Base-by-base conservation (phyloP, 2,329 filamentous ascomycete genomes). In the Clathrospora elynae region DNA sequence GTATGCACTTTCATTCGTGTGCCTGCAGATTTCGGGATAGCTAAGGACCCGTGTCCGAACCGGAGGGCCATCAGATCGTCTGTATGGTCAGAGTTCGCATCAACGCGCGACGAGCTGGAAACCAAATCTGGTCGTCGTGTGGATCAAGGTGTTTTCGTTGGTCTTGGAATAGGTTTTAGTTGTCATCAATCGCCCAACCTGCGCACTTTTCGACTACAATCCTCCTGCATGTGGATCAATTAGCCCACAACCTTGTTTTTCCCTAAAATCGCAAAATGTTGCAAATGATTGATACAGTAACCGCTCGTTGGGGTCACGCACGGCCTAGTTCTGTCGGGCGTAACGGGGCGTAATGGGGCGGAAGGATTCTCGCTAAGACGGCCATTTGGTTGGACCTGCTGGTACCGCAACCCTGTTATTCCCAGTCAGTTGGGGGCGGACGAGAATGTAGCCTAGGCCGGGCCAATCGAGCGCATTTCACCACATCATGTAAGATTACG, bases 401-500 rank as follows among this genome's bases (percentile, higher is more conserved):
- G 20, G 36, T 39, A 25, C 39, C 35, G 32, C 41, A 49, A 47
- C 50, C 47, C 47, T 41, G 42, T 31, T 32, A 18, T 26, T 28
- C 28, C 33, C 36, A 45, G 24, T 24, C 35, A 28, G 33, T 42
- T 54, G 48, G 53, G 53, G 53, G 42, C 42, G 33, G 38, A 43
- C 26, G 22, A 24, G 28, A 33, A 26, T 31, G 30, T 36, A 38
- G 14, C 44, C 39, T 28, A 11, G 16, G 22, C 19, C 35, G 31
- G 40, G 36, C 51, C 46, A 52, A 51, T 49, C 10, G 36, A 35
- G 38, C 39, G 33, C 37, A 40, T 51, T 46, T 35, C 51, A 45
- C 44, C 42, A 49, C 37, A 55, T 59, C 32, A 54, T 43, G 55
- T 61, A 43, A 61, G 57, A 57, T 49, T 55, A 58, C 57, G 57